Base-by-base conservation (phyloP, 257 asterid genomes). In the Nicotiana benthamiana region DNA sequence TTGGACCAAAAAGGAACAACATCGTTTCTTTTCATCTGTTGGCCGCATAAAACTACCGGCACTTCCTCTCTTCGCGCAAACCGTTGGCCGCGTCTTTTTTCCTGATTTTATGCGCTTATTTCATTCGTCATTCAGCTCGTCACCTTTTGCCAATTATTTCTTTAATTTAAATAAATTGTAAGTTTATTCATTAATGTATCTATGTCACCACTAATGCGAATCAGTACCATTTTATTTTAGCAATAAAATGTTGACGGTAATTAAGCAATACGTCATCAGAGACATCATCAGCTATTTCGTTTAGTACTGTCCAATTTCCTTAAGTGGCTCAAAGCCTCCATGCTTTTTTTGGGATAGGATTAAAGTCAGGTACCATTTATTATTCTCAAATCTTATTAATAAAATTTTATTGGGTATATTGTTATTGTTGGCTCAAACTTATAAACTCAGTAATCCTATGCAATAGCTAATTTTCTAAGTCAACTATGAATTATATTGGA, bases 11-110 rank as follows among this genome's bases (percentile, higher is more conserved):
- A 12, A 12, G 59, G 36, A 43, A 43, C 60, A 46, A 20, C 8
- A 13, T 22, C 3, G 59, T 20, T 22, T 43, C 6, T n/a, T 40
- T 10, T 1, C 11, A 6, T 80, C 85, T 56, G 85, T 84, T 85
- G 81, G 90, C 90, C 89, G 89, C 94, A 83, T 86, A 85, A 82
- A 84, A 82, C 90, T 75, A 83, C 85, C 80, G 83, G 88, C 87
- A n/a, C 63, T 83, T 81, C 7, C 5, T 59, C 28, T 17, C 16
- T 46, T 40, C 1, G 11, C 60, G 59, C 15, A 79, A 52, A 61
- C 86, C 65, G 68, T 81, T 85, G 87, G 89, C 87, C 86, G 86
- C 88, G 12, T 66, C 51, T 68, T 12, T 46, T 74, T 22, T 3
- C 16, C 54, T 74, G 16, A 22, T 72, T 46, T 24, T 74, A 46